phyloP scores from a whole-genome alignment of 352 stramenopile species.

The Globisporangium viniferum region DNA sequence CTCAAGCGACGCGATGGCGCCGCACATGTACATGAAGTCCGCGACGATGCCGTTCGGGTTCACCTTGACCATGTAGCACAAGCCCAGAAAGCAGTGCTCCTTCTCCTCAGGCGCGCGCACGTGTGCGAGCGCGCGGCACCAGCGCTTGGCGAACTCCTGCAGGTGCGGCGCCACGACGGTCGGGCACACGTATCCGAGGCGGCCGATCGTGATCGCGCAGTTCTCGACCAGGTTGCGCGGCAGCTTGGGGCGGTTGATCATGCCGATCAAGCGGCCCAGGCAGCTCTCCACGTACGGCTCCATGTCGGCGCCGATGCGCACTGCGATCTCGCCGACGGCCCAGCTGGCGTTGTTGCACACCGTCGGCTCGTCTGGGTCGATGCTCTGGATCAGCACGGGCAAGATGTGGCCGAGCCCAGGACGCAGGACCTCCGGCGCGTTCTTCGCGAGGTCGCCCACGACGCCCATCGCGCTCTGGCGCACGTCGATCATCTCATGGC shows the following conservation, averaged over 20 bases:
- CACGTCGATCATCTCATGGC: constrained; percentile 86
- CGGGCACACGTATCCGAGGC: constrained; percentile 86
- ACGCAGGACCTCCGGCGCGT: constrained; percentile 61
- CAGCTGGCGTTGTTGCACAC: constrained; percentile 93
- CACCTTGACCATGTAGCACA: constrained; percentile 90
- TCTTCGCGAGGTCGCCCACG: constrained; percentile 87
- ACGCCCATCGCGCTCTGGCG: constrained; percentile 89
- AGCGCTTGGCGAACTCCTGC: constrained; percentile 86
- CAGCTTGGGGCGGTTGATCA: constrained; percentile 87
- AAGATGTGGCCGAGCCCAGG: constrained; percentile 75
- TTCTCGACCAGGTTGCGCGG: constrained; percentile 89
- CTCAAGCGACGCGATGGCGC: constrained; percentile 84
- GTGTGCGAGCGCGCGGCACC: constrained; percentile 84
- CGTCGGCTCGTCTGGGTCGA: constrained; percentile 82
- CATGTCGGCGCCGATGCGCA: constrained; percentile 83
- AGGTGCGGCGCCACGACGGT: constrained; percentile 73
- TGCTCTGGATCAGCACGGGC: constrained; percentile 86
- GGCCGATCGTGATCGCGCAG: constrained; percentile 87
- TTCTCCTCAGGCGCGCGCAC: constrained; percentile 85
- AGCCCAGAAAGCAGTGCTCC: constrained; percentile 86
- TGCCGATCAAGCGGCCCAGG: constrained; percentile 68
- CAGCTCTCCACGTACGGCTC: constrained; percentile 76
- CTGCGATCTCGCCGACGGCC: constrained; percentile 88
- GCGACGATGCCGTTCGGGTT: constrained; percentile 87
- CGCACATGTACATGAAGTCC: constrained; percentile 90